A percentile compares a stretch with the other conserved stretches of the same genome.
Evolutionary conservation across 2,329 filamentous ascomycete species (phyloP).

Genomic region (Epichloe sibirici): DNA sequence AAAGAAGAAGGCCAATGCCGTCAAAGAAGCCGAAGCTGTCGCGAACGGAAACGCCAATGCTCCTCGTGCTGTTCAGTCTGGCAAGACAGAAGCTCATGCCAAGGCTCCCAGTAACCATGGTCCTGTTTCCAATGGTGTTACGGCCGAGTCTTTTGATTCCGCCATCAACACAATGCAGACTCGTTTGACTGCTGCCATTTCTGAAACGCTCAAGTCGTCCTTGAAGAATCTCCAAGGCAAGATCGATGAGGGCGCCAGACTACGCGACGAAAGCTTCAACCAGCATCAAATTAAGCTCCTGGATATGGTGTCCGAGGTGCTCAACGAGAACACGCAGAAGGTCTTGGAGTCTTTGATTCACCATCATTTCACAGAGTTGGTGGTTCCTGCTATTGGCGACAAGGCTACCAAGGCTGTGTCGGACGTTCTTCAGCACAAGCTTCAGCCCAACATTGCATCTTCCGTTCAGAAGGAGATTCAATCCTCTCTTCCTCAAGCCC

Average conservation of each 20-base stretch:
- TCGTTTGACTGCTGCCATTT: constrained; percentile 36
- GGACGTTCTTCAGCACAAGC: constrained; percentile 55
- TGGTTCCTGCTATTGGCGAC: constrained; percentile 63
- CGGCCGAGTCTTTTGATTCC: constrained; percentile 36
- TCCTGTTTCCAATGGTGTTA: constrained; percentile 18
- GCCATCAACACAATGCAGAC: constrained; percentile 43
- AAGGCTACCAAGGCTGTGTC: constrained; percentile 56
- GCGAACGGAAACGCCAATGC: constrained; percentile 27
- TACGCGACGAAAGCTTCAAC: constrained; percentile 39
- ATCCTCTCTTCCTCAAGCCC: constrained; percentile 53
- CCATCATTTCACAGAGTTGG: constrained; percentile 59
- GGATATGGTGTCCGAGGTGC: constrained; percentile 45
- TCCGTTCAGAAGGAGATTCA: constrained; percentile 63
- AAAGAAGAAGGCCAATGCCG: constrained; percentile 53
- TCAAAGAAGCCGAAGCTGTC: constrained; percentile 32
- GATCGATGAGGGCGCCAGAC: constrained; percentile 50
- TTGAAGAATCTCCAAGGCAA: constrained; percentile 50
- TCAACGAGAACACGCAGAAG: constrained; percentile 54
- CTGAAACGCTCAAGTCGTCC: constrained; percentile 41
- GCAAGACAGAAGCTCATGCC: constrained; percentile 17
- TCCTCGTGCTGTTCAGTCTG: constrained; percentile 20
- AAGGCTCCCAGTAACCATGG: constrained; percentile 18
- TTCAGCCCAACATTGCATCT: constrained; percentile 54
- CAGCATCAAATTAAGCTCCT: constrained; percentile 41
- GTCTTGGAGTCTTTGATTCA: constrained; percentile 67